Conservation (phyloP, 2,329 filamentous ascomycete genomes). For the Aspergillus sp. region DNA sequence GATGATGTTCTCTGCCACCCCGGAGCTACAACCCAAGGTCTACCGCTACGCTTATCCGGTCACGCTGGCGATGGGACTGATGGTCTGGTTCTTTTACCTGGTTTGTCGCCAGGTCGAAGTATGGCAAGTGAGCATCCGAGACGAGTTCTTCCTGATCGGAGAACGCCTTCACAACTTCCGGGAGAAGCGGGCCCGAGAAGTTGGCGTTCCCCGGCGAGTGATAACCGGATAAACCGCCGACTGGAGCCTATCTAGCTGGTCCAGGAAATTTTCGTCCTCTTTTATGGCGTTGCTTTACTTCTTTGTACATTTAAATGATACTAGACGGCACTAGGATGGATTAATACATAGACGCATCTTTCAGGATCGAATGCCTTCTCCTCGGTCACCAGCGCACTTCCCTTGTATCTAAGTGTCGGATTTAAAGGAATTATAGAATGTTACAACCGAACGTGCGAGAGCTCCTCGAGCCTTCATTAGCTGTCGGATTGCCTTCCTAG, state of each 20-base stretch:
- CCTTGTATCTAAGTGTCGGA: too few relatives aligned
- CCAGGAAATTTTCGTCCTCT: background rate
- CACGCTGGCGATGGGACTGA: conserved; percentile 54
- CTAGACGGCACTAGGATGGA: background rate
- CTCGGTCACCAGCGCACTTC: too few relatives aligned
- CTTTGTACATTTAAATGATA: background rate
- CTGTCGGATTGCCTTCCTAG: too few relatives aligned
- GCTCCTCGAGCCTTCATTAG: too few relatives aligned
- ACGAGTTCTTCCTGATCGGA: conserved; percentile 95
- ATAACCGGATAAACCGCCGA: conserved; percentile 29
- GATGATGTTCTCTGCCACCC: conserved; percentile 34
- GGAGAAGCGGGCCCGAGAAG: conserved; percentile 49
- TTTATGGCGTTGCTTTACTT: background rate
- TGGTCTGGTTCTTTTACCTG: conserved; percentile 43
- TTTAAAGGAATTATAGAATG: too few relatives aligned
- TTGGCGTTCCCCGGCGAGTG: conserved; percentile 38
- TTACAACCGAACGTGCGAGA: too few relatives aligned
- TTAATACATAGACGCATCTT: background rate
- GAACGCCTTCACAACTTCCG: conserved; percentile 95
- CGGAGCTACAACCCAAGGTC: conserved; percentile 41
- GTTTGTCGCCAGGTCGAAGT: conserved; percentile 59
- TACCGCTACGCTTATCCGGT: conserved; percentile 76
- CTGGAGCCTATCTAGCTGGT: background rate
- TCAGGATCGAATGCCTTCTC: background rate
- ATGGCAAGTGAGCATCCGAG: conserved; percentile 80